Evolutionary conservation across 2,329 filamentous ascomycete genomes (phyloP).

Genomic region (Phialophora expanda): DNA sequence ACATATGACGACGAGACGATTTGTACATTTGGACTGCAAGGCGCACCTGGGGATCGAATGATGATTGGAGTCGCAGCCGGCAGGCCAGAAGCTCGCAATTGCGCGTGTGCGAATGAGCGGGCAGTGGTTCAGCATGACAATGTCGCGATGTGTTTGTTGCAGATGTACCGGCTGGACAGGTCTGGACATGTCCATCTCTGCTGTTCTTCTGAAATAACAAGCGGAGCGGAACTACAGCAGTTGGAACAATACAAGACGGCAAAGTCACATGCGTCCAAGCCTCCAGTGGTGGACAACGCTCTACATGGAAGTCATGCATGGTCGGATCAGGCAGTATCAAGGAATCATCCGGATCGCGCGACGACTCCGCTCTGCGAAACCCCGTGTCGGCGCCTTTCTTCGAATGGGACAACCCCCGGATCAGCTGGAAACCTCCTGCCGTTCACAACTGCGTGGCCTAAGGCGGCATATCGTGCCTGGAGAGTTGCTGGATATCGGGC

Average conservation of each 20-base stretch:
- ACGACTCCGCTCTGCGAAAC: background rate
- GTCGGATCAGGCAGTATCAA: background rate
- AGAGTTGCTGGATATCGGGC: background rate
- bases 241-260: background rate
- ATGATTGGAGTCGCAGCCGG: background rate
- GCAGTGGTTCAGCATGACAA: background rate
- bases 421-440: background rate
- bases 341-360: background rate
- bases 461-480: background rate
- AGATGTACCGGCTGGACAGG: background rate
- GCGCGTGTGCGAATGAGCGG: background rate
- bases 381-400: background rate
- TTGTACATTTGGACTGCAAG: slow-evolving; percentile 13
- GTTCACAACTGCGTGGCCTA: background rate
- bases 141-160: background rate
- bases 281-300: background rate
- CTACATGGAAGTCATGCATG: background rate
- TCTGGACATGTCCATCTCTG: background rate
- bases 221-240: background rate
- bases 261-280: background rate
- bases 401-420: background rate
- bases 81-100: background rate
- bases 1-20: slow-evolving; percentile 29
- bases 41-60: background rate
- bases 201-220: background rate